phyloP scores from a whole-genome alignment of 345 rosid species.

The Aquilaria malaccensis region DNA sequence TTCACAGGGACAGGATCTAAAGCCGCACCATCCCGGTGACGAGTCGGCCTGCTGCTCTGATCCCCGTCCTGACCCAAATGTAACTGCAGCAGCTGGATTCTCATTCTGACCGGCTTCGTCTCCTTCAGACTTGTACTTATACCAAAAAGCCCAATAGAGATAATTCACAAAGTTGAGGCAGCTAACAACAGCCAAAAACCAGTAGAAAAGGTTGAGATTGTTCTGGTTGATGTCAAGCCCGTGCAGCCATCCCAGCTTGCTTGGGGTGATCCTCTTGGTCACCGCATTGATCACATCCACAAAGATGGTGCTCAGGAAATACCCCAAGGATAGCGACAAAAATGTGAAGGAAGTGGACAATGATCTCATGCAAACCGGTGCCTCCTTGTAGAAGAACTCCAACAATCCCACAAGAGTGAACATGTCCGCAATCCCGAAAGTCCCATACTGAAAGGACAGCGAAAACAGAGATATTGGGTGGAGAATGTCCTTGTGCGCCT shows the following conservation, averaged over 20 bases:
- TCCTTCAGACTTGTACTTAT: conserved; percentile 30
- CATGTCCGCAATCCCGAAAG: conserved; percentile 43
- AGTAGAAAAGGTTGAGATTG: conserved; percentile 37
- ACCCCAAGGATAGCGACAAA: conserved; percentile 29
- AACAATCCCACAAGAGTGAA: conserved; percentile 41
- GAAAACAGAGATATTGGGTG: conserved; percentile 30
- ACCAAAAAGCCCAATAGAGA: conserved; percentile 33
- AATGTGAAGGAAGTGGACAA: conserved; percentile 38
- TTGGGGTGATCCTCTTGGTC: conserved; percentile 21
- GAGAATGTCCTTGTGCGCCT: background rate
- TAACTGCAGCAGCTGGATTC: too few species aligned
- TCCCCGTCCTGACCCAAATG: too few species aligned
- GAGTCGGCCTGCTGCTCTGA: too few species aligned
- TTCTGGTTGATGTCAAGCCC: conserved; percentile 25
- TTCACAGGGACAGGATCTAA: background rate
- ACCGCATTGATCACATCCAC: conserved; percentile 26
- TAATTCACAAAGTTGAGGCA: conserved; percentile 26
- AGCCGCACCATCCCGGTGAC: too few species aligned
- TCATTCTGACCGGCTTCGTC: background rate
- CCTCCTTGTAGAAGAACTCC: conserved; percentile 41
- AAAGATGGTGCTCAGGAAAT: conserved; percentile 30
- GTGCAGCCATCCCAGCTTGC: conserved; percentile 37
- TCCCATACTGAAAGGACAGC: conserved; percentile 31
- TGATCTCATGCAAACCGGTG: conserved; percentile 36
- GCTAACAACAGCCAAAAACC: conserved; percentile 36